phyloP scores from a whole-genome alignment of 1,139 yeast genomes.

The Lodderomyces elongisporus region DNA sequence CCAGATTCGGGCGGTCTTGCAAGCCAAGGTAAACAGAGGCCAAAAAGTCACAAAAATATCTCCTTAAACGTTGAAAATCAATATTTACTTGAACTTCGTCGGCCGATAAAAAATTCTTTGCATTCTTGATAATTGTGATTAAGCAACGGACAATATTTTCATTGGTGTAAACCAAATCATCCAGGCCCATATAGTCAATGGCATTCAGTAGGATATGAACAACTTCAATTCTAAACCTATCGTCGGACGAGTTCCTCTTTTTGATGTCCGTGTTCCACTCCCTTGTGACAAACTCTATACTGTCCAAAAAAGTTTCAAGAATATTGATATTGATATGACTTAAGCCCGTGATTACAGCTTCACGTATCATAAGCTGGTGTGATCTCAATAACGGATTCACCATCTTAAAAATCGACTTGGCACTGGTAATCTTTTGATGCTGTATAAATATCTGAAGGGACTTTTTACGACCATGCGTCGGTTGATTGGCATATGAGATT shows the following conservation, averaged over 20 bases:
- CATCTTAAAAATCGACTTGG: constrained; percentile 83
- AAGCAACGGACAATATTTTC: constrained; percentile 65
- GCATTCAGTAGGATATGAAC: constrained; percentile 70
- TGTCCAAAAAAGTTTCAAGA: constrained; percentile 75
- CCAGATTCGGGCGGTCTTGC: constrained; percentile 33
- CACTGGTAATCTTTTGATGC: constrained; percentile 90
- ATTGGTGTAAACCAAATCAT: constrained; percentile 51
- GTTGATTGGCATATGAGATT: constrained; percentile 55
- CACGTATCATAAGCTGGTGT: constrained; percentile 67
- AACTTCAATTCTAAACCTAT: constrained; percentile 65
- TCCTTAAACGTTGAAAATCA: constrained; percentile 69
- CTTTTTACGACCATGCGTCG: constrained; percentile 64
- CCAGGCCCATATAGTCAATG: constrained; percentile 54
- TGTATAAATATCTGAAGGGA: constrained; percentile 77
- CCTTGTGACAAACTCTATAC: constrained; percentile 58
- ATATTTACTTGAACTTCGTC: constrained; percentile 61
- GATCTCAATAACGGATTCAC: constrained; percentile 77
- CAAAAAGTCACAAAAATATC: constrained; percentile 75
- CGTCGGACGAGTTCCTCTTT: constrained; percentile 29
- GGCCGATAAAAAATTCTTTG: constrained; percentile 57
- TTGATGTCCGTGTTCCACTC: constrained; percentile 45
- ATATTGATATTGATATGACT: constrained; percentile 89
- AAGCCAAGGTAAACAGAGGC: constrained; percentile 63
- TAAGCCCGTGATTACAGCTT: constrained; percentile 81
- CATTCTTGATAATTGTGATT: constrained; percentile 58